A percentile compares a stretch with the other conserved stretches of the same genome.
phyloP scores from a whole-genome alignment of 2,329 filamentous ascomycete genomes.

The Clonostachys chloroleuca region DNA sequence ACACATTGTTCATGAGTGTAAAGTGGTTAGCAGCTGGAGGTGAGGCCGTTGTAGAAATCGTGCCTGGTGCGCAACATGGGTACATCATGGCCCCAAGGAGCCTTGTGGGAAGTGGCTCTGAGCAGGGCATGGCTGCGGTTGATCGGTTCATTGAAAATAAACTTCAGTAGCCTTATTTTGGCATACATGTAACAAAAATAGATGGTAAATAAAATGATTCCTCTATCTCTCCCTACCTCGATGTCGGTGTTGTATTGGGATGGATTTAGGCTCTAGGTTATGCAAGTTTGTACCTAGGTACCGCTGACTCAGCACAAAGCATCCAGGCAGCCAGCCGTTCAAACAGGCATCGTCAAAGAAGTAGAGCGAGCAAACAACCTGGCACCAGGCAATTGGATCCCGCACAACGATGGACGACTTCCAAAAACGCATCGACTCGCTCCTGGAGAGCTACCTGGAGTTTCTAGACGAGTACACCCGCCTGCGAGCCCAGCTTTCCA shows the following conservation, averaged over 20 bases:
- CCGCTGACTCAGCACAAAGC: no score
- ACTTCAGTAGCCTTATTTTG: neutral
- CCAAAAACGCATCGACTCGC: constrained; percentile 48
- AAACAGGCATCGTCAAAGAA: no score
- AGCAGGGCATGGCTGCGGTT: neutral
- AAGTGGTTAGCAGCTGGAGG: constrained; percentile 8
- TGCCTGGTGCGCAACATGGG: constrained; percentile 6
- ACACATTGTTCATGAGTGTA: constrained; percentile 8
- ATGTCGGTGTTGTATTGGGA: no score
- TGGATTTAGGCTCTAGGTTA: no score
- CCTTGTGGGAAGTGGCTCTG: neutral
- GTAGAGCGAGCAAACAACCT: no score
- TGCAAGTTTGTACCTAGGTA: no score
- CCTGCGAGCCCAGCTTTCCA: constrained; percentile 49
- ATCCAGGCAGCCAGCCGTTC: no score
- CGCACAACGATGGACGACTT: no score
- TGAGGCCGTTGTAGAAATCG: constrained; percentile 5
- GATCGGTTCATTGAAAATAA: neutral
- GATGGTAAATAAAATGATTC: no score
- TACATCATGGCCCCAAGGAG: constrained; percentile 2
- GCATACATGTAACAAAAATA: no score
- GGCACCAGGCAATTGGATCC: no score
- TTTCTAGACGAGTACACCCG: constrained; percentile 64
- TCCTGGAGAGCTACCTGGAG: constrained; percentile 61
- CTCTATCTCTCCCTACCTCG: no score